phyloP scores from a whole-genome alignment of 306 rosid genomes.

The Mucuna pruriens region DNA sequence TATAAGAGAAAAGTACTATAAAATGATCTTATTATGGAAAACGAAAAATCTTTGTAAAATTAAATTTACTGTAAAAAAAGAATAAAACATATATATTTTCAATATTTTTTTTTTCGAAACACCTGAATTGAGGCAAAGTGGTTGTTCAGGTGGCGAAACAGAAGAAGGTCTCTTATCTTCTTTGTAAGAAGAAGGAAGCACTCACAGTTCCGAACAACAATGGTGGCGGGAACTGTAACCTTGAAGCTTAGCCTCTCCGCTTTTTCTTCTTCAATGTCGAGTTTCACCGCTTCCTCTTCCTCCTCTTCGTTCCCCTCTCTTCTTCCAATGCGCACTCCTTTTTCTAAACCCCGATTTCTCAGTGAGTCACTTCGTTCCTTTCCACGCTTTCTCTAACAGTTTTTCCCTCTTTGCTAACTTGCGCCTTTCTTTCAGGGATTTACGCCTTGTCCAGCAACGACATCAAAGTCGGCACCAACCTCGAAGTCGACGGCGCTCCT shows the following conservation, averaged over 20 bases:
- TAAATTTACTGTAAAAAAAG: too few relatives aligned
- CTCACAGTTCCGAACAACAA: not conserved
- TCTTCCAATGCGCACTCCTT: slow-evolving; percentile 47
- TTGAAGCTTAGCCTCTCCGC: slow-evolving; percentile 52
- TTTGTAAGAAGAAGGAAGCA: not conserved
- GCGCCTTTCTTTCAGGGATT: slow-evolving; percentile 51
- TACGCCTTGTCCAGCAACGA: slow-evolving; percentile 86
- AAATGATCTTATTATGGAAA: too few relatives aligned
- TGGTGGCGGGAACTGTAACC: slow-evolving; percentile 67
- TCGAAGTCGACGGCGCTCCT: slow-evolving; percentile 94
- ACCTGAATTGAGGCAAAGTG: not conserved
- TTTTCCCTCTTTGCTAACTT: not conserved
- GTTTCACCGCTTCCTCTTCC: slow-evolving; percentile 32
- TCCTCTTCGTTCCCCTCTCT: slow-evolving; percentile 54
- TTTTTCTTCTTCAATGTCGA: slow-evolving; percentile 41
- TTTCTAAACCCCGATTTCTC: slow-evolving; percentile 47
- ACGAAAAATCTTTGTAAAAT: too few relatives aligned
- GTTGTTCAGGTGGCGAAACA: not conserved
- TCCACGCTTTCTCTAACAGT: not conserved
- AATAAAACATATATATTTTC: not conserved
- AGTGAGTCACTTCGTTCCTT: slow-evolving; percentile 47
- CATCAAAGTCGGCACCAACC: slow-evolving; percentile 81
- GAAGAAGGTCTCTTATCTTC: not conserved
- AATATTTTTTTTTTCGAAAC: not conserved
- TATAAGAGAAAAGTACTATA: too few relatives aligned